Evolutionary conservation across 176 grass and related monocot species (phyloP).

Genomic region (bread wheat (Triticum aestivum)): IWGSC_CS_RefSeq_v2.1 NC_057812.1:24240246-24240745

Average conservation of each 20-base stretch:
- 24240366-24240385: constrained; percentile 11
- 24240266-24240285: neutral
- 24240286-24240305: constrained; percentile 6
- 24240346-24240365: constrained; percentile 4
- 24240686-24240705: neutral
- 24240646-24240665: neutral
- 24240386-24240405: neutral
- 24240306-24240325: constrained; percentile 15
- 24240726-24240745: constrained; percentile 77
- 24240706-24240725: constrained; percentile 21
- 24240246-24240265: neutral
- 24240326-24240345: neutral
- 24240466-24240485: neutral
- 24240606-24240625: neutral
- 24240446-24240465: neutral
- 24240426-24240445: neutral
- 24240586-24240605: neutral
- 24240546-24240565: neutral
- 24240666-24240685: neutral
- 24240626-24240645: neutral
- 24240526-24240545: neutral
- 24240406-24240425: neutral
- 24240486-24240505: neutral
- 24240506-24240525: neutral
- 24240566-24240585: neutral